Evolutionary conservation across 2,329 filamentous ascomycete genomes (phyloP).

Genomic region (Ilyonectria mors-panacis): DNA sequence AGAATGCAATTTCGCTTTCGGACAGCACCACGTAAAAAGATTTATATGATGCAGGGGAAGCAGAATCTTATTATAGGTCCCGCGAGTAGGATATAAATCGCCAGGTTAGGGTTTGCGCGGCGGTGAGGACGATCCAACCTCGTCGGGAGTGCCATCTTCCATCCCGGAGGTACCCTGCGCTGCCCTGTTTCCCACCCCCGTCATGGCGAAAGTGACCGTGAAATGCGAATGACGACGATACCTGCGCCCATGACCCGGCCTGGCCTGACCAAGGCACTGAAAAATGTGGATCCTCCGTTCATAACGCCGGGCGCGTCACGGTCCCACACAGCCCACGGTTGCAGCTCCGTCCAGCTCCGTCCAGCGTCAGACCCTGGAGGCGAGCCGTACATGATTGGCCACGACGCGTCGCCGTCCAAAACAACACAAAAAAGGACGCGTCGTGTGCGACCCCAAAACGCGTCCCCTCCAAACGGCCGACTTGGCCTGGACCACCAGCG

Average conservation of each 20-base stretch:
- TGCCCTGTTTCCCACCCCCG: not conserved
- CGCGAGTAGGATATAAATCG: not conserved
- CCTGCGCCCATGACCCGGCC: conserved; percentile 1
- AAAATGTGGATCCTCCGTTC: conserved; percentile 25
- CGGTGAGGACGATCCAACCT: not conserved
- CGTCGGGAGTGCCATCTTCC: not conserved
- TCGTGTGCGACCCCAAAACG: conserved; percentile 23
- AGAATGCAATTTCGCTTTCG: conserved; percentile 1
- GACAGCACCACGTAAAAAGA: not conserved
- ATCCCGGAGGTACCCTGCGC: not conserved
- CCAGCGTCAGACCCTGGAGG: conserved; percentile 23
- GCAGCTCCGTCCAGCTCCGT: conserved; percentile 22
- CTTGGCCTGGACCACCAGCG: conserved; percentile 20
- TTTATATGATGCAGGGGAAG: not conserved
- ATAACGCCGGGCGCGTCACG: conserved; percentile 23
- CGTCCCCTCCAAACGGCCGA: conserved; percentile 1
- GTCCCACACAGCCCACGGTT: conserved; percentile 14
- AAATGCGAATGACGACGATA: conserved; percentile 5
- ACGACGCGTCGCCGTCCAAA: conserved; percentile 19
- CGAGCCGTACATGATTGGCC: conserved; percentile 19
- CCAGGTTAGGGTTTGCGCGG: not conserved
- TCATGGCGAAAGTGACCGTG: not conserved
- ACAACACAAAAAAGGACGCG: conserved; percentile 18
- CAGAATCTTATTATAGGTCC: not conserved
- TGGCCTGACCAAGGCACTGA: conserved; percentile 11